These are phyloP conservation scores for Candida rishiriensis DNA, from an alignment of 805 yeast genomes.

Conservation along the genomic window DNA sequence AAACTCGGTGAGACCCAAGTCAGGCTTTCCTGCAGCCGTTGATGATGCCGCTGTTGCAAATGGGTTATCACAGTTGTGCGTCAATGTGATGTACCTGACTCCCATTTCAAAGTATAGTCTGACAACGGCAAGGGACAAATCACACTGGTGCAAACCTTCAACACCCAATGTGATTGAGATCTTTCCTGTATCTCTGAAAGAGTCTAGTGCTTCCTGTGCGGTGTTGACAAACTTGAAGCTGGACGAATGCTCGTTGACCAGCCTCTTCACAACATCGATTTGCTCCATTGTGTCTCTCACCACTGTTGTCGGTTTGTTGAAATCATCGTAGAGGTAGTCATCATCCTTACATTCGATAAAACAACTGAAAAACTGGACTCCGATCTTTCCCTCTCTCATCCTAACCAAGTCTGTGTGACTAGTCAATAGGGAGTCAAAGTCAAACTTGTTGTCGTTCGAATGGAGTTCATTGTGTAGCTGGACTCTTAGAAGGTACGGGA, in stretches of 20 bases:
- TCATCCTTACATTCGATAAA: slow-evolving; percentile 41
- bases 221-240: slow-evolving; percentile 35
- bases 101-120: slow-evolving; percentile 44
- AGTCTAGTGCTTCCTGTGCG: slow-evolving; percentile 34
- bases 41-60: slow-evolving; percentile 51
- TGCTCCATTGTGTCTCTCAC: slow-evolving; percentile 50
- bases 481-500: slow-evolving; percentile 40
- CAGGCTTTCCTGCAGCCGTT: slow-evolving; percentile 39
- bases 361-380: slow-evolving; percentile 45
- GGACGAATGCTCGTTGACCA: slow-evolving; percentile 35
- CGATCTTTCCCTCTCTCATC: slow-evolving; percentile 38
- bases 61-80: slow-evolving; percentile 52
- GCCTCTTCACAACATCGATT: slow-evolving; percentile 43
- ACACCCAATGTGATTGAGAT: slow-evolving; percentile 37
- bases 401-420: slow-evolving; percentile 40
- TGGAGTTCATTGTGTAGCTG: slow-evolving; percentile 41
- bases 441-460: slow-evolving; percentile 27
- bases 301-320: slow-evolving; percentile 37
- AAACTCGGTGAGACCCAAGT: slow-evolving; percentile 38
- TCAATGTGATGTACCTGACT: slow-evolving; percentile 45
- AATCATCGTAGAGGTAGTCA: slow-evolving; percentile 37
- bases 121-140: slow-evolving; percentile 41
- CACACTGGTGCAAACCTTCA: slow-evolving; percentile 50
- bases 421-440: slow-evolving; percentile 33
- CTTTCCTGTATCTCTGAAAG: slow-evolving; percentile 21